Percentiles rank a stretch among this genome's conserved stretches.
Conservation (phyloP, 2,329 filamentous ascomycete species). For the Parafenestella ontariensis region DNA sequence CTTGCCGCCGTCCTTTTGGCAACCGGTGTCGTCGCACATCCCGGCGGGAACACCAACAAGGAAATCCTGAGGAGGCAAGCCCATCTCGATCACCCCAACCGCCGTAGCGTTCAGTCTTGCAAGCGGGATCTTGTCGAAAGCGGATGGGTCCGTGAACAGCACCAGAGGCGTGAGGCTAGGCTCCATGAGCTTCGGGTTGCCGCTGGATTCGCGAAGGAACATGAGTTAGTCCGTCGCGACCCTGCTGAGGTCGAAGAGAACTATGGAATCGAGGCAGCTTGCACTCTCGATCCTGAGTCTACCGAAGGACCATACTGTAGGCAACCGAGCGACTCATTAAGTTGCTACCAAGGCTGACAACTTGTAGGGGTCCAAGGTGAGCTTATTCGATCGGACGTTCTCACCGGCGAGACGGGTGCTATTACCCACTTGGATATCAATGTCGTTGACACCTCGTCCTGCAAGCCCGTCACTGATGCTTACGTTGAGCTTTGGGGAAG, state of each 20-base stretch:
- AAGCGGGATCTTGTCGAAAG: slow-evolving; percentile 40
- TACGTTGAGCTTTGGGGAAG: slow-evolving; percentile 61
- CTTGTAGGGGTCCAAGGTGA: slow-evolving; percentile 56
- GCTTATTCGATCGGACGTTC: slow-evolving; percentile 57
- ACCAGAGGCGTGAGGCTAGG: slow-evolving; percentile 47
- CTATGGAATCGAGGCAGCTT: slow-evolving; percentile 37
- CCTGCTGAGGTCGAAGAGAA: slow-evolving; percentile 32
- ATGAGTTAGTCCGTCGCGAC: slow-evolving; percentile 39
- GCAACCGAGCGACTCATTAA: not conserved
- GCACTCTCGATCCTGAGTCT: slow-evolving; percentile 43
- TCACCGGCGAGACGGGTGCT: slow-evolving; percentile 58
- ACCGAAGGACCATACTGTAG: slow-evolving; percentile 47
- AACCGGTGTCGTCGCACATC: slow-evolving; percentile 45
- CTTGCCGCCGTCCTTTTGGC: slow-evolving; percentile 33
- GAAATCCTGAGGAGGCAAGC: slow-evolving; percentile 39
- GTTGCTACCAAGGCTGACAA: slow-evolving; percentile 10
- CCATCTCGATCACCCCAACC: slow-evolving; percentile 47
- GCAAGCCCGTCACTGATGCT: slow-evolving; percentile 58
- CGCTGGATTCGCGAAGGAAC: slow-evolving; percentile 44
- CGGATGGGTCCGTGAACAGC: slow-evolving; percentile 45
- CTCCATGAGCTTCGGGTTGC: slow-evolving; percentile 47
- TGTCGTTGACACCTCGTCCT: slow-evolving; percentile 61
- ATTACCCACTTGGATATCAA: slow-evolving; percentile 61
- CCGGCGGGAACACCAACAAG: slow-evolving; percentile 48
- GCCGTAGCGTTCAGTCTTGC: slow-evolving; percentile 46